phyloP scores from a whole-genome alignment of 179 eudicot species.

The Beta lomatogona region DNA sequence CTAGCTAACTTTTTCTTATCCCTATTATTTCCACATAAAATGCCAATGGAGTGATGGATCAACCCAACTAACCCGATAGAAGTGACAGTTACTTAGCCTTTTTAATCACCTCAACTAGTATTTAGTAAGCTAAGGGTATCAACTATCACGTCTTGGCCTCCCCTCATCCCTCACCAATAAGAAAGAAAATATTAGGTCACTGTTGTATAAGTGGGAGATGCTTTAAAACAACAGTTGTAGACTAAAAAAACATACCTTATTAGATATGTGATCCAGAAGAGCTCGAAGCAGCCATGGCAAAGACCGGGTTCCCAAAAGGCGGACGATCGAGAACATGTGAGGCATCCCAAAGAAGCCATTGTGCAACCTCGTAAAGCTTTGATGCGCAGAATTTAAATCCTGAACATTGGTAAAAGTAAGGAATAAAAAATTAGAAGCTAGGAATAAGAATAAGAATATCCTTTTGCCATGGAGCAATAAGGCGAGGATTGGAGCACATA shows the following conservation, averaged over 20 bases:
- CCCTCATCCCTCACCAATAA: neutral
- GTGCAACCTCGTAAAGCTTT: conserved; percentile 89
- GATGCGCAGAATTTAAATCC: conserved; percentile 97
- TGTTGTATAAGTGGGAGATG: neutral
- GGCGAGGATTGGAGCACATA: neutral
- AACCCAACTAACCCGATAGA: no score
- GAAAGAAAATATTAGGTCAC: neutral
- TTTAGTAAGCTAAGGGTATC: no score
- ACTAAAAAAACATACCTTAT: conserved; percentile 52
- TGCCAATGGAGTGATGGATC: no score
- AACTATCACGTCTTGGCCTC: neutral
- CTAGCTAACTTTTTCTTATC: no score
- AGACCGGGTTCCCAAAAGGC: conserved; percentile 84
- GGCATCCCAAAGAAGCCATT: conserved; percentile 95
- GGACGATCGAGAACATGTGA: conserved; percentile 79
- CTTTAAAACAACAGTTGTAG: neutral
- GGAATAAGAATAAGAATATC: neutral
- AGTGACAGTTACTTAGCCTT: no score
- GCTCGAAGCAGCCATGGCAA: conserved; percentile 99
- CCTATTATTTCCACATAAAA: no score
- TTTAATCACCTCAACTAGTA: no score
- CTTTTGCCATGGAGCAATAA: neutral
- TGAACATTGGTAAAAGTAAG: conserved; percentile 25
- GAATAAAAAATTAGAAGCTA: neutral
- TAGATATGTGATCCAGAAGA: conserved; percentile 84